Evolutionary conservation across 805 yeast species (phyloP), one percentile per base, ranked within the genome.

Genomic region (Candida tammaniensis): DNA sequence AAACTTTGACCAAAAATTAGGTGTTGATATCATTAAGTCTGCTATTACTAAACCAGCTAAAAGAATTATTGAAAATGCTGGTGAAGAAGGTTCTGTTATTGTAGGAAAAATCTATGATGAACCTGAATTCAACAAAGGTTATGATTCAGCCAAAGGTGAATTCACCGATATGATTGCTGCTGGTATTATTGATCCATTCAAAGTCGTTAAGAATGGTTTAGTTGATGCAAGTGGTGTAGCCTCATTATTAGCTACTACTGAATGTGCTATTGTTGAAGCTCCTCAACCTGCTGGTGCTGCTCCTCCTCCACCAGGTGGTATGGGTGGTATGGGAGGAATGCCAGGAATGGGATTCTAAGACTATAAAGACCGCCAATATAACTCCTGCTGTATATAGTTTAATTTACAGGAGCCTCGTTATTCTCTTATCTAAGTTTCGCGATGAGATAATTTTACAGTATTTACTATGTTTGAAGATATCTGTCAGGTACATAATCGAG

Each of bases 151-250:
- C 44, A 86, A 86, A 65, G 93, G 96, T 50, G 87, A 86, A 68
- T 86, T 78, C 72, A 87, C 93, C 45, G 96, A 93, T 63, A 88
- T 93, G 96, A 80, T 91, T 52, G 86, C 86, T 47, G 82, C 93
- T 40, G 98, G 98, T 75, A 91, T 93, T 68, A 87, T 91, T 54
- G 98, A 93, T 67, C 98, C 98, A 50, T 87, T 91, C 78, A 91
- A 88, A 78, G 98, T 91, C 49, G 96, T 93, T 42, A 86, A 93
- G 74, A 81, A 86, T 54, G 97, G 98, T 43, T 74, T 93, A 55
- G 86, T 86, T 38, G 98, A 93, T 56, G 98, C 98, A 43, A 77
- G 95, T 32, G 96, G 98, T 72, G 97, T 93, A 44, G 98, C 98
- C 30, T 87, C 96, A 19, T 74, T 93, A 61, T 76, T 93, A 62